A percentile compares a stretch with the other conserved stretches of the same genome.
These are phyloP conservation scores for Colletotrichum camelliae DNA, from an alignment of 2,329 filamentous ascomycete genomes.

Conservation along the genomic window DNA sequence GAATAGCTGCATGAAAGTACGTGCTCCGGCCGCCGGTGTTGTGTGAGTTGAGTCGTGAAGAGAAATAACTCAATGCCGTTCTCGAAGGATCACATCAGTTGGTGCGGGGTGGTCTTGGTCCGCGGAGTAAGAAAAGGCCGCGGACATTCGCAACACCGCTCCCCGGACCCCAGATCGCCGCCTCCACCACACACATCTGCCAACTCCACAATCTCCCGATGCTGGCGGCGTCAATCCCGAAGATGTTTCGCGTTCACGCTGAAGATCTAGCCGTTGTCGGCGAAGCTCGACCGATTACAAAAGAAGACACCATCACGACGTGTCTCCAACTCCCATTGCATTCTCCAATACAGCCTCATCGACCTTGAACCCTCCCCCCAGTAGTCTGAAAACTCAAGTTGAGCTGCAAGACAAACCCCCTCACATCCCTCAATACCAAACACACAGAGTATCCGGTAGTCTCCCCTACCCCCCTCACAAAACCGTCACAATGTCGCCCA, in stretches of 20 bases:
- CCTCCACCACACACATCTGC: not conserved
- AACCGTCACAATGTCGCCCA: constrained; percentile 15
- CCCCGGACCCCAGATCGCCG: constrained; percentile 10
- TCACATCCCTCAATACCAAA: not conserved
- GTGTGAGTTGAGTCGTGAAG: not conserved
- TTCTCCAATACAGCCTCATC: not conserved
- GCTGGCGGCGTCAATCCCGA: not conserved
- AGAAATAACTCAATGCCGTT: not conserved
- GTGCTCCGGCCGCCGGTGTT: not conserved
- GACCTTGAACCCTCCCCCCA: not conserved
- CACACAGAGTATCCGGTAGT: not conserved
- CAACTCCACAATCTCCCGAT: not conserved
- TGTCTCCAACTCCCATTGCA: not conserved
- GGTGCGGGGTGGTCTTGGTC: not conserved
- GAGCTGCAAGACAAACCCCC: not conserved
- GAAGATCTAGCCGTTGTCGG: constrained; percentile 12
- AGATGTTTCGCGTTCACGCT: not conserved
- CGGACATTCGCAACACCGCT: not conserved
- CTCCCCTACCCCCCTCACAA: not conserved
- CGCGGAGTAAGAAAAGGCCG: not conserved
- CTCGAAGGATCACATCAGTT: not conserved
- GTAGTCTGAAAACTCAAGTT: not conserved
- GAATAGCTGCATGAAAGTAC: not conserved
- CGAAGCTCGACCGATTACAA: not conserved
- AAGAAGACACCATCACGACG: constrained; percentile 2